Base-by-base conservation (phyloP, 1,139 yeast genomes). In the Geotrichum reessii region DNA sequence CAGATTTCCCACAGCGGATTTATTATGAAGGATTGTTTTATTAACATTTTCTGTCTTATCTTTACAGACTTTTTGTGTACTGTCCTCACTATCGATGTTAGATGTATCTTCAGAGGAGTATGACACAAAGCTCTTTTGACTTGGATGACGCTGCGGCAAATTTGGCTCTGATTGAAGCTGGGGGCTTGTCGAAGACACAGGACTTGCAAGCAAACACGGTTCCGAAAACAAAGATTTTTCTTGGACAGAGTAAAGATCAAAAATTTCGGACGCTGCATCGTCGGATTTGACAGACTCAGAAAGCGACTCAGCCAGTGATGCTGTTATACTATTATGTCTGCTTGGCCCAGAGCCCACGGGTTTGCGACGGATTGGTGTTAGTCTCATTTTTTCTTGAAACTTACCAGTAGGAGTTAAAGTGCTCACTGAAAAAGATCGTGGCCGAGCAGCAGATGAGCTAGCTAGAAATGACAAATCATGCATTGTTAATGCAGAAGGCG, bases 331-430 rank as follows among this genome's bases (percentile, higher is more conserved):
- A n/a, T 9, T 31, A n/a, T n/a, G 14, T 31, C 37, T 12, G 37
- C 12, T 11, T 3, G 37, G 51, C 12, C 58, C 55, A 22, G 52
- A 33, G 9, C 58, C 54, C 2, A 56, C 55, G 11, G 58, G 58
- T 1, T 46, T 24, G 24, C 55, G 51, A 25, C 46, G 17, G 11
- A 56, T 46, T 9, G 55, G 52, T 12, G 40, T 24, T 37, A 49
- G 14, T 14, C 37, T 22, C 12, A 25, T 5, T 9, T 31, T 31
- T 31, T 31, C 37, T 12, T 5, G 12, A 8, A 31, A 31, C 6
- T 12, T 6, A n/a, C 37, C 37, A 4, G 37, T n/a, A 31, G 37
- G 9, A 6, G 37, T 31, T 12, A 3, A 11, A n/a, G n/a, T 31
- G 12, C 12, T 31, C 3, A 31, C 37, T 3, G 37, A 31, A 4